Conservation (phyloP, 495 filamentous ascomycete genomes). For the Clavariopsis aquatica region DNA sequence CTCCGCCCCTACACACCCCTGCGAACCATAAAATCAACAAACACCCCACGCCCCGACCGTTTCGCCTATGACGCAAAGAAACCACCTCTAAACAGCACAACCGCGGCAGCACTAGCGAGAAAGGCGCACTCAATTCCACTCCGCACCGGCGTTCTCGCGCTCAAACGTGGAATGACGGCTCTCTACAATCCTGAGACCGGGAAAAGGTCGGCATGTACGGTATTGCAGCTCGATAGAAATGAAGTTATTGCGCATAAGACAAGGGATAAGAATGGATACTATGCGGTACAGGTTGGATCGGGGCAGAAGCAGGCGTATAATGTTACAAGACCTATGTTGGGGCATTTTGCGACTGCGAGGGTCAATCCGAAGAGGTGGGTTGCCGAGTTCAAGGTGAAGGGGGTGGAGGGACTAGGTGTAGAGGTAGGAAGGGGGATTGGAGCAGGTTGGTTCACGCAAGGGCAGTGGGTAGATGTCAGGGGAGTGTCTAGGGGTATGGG, state of each 20-base stretch:
- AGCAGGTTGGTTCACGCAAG: slow-evolving; percentile 84
- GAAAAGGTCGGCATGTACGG: slow-evolving; percentile 78
- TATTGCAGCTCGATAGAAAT: slow-evolving; percentile 89
- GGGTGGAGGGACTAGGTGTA: slow-evolving; percentile 64
- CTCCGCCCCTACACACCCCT: slow-evolving; percentile 27
- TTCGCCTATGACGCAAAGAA: slow-evolving; percentile 74
- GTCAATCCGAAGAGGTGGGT: slow-evolving; percentile 79
- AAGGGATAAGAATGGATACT: slow-evolving; percentile 78
- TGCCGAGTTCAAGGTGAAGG: slow-evolving; percentile 80
- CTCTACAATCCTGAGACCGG: slow-evolving; percentile 77
- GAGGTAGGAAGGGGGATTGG: slow-evolving; percentile 69
- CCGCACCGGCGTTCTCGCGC: slow-evolving; percentile 77
- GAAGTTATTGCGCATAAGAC: slow-evolving; percentile 88
- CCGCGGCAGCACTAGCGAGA: slow-evolving; percentile 76
- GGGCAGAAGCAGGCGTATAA: slow-evolving; percentile 76
- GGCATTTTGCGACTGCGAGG: slow-evolving; percentile 76
- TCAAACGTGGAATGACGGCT: slow-evolving; percentile 94
- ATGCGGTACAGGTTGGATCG: slow-evolving; percentile 82
- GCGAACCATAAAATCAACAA: slow-evolving; percentile 41
- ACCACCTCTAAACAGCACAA: slow-evolving; percentile 67
- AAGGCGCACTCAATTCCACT: slow-evolving; percentile 74
- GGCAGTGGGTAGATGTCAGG: slow-evolving; percentile 85
- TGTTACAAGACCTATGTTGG: slow-evolving; percentile 74
- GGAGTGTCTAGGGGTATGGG: slow-evolving; percentile 80
- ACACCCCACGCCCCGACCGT: slow-evolving; percentile 66